phyloP scores from a whole-genome alignment of 371 early-diverging fungal species.

The Apophysomyces trapeziformis region DNA sequence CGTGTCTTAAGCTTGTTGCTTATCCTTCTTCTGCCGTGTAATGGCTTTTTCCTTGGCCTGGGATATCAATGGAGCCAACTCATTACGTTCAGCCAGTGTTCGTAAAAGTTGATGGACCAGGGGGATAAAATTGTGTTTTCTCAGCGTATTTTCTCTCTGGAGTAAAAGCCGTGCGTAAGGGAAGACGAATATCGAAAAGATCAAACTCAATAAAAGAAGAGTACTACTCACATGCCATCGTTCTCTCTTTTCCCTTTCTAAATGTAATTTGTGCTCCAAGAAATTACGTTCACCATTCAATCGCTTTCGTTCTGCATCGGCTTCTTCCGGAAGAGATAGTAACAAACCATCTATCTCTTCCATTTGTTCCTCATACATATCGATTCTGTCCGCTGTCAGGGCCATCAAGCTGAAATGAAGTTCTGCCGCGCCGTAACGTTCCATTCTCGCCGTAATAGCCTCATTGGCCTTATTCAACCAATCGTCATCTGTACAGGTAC shows the following conservation, averaged over 20 bases:
- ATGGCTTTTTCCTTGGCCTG: constrained; percentile 57
- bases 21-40: constrained; percentile 19
- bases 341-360: constrained; percentile 50
- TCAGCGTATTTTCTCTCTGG: constrained; percentile 72
- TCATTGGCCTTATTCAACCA: constrained; percentile 76
- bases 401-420: constrained; percentile 91
- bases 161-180: not conserved
- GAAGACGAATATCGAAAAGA: not conserved
- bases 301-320: constrained; percentile 29
- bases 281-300: constrained; percentile 32
- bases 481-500: constrained; percentile 61
- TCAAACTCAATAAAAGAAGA: not conserved
- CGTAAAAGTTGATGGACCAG: constrained; percentile 70
- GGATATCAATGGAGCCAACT: constrained; percentile 54
- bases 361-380: constrained; percentile 56
- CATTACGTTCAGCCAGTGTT: constrained; percentile 68
- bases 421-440: constrained; percentile 63
- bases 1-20: constrained; percentile 3
- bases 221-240: constrained; percentile 52
- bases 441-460: constrained; percentile 78
- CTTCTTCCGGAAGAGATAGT: constrained; percentile 48
- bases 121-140: constrained; percentile 86
- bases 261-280: constrained; percentile 48
- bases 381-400: constrained; percentile 69
- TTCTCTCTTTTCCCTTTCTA: constrained; percentile 53